Percentiles rank a stretch among this genome's conserved stretches.
phyloP scores from a whole-genome alignment of 169 alveolate genomes.

The Plasmodium relictum region DNA sequence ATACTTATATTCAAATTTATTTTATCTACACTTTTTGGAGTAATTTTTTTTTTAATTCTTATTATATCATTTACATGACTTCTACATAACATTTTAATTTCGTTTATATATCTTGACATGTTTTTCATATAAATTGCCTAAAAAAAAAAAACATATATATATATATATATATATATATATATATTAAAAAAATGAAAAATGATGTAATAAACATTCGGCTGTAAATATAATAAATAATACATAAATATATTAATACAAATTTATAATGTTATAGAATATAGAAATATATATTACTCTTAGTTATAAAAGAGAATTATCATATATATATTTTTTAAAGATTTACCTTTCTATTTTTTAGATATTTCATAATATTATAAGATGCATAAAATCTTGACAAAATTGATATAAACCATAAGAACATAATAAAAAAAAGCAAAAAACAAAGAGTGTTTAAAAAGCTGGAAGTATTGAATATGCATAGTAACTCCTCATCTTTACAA shows the following conservation, averaged over 20 bases:
- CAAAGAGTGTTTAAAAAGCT: slow-evolving; percentile 49
- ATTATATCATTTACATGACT: slow-evolving; percentile 63
- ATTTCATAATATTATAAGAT: slow-evolving; percentile 41
- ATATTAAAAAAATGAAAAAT: not conserved
- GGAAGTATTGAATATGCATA: slow-evolving; percentile 42
- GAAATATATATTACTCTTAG: too few species aligned
- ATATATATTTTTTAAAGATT: too few species aligned
- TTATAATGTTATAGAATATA: too few species aligned
- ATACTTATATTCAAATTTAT: slow-evolving; percentile 37
- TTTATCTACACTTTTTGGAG: slow-evolving; percentile 33
- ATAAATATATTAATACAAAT: too few species aligned
- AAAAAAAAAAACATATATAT: not conserved
- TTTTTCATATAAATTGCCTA: slow-evolving; percentile 65
- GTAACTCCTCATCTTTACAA: slow-evolving; percentile 43
- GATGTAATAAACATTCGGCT: too few species aligned
- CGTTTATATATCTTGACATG: slow-evolving; percentile 35
- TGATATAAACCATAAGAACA: slow-evolving; percentile 26
- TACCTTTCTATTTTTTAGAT: slow-evolving; percentile 45
- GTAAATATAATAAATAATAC: too few species aligned
- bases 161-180: not conserved
- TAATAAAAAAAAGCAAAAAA: slow-evolving; percentile 26
- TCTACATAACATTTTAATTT: slow-evolving; percentile 44
- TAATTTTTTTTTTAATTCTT: slow-evolving; percentile 50
- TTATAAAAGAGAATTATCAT: too few species aligned
- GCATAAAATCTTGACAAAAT: slow-evolving; percentile 28